Evolutionary conservation across 352 stramenopile species (phyloP), one percentile per base, ranked within the genome.

Genomic region (Globisporangium takayamanum): DNA sequence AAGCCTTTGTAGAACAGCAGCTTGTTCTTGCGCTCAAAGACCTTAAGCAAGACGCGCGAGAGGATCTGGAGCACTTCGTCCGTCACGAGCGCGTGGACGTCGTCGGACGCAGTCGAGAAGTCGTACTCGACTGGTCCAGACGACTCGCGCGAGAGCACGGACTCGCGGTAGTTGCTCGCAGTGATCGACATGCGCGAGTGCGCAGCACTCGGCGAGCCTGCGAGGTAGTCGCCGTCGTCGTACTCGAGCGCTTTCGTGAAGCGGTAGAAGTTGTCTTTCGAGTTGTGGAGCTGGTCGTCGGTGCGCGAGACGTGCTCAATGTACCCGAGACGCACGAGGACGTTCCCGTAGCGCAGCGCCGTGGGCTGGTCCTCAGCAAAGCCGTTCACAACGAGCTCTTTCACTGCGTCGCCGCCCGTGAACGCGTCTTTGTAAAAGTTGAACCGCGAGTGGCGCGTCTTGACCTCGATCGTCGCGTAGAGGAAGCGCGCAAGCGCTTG

Each of bases 381-480:
- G 30, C 85, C 85, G 59, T 74, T 79, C 22, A 83, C 26, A 30
- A 94, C 67, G 71, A 94, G 80, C 59, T 88, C 74, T 12, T 78
- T 76, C 37, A 94, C 76, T 12, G 78, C 77, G 53, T 94, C 85
- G 51, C 70, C 74, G 51, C 85, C 85, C 1, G 83, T 81, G 63
- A 94, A 94, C 11, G 83, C 66, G 63, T 94, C 85, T 64, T 94
- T 94, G 74, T 88, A 90, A 55, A 91, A 91, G 59, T 88, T 92
- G 67, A 94, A 91, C 11, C 79, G 76, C 54, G 83, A 88, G 63
- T 93, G 82, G 16, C 82, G 73, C 7, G 81, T 91, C 75, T 93
- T 93, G 59, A 92, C 59, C 51, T 94, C 85, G 39, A 94, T 55
- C 7, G 73, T 76, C n/a, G 78, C 74, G 45, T 86, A 71, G 30